phyloP scores from a whole-genome alignment of 352 stramenopile genomes.

The Pythium dissotocum region DNA sequence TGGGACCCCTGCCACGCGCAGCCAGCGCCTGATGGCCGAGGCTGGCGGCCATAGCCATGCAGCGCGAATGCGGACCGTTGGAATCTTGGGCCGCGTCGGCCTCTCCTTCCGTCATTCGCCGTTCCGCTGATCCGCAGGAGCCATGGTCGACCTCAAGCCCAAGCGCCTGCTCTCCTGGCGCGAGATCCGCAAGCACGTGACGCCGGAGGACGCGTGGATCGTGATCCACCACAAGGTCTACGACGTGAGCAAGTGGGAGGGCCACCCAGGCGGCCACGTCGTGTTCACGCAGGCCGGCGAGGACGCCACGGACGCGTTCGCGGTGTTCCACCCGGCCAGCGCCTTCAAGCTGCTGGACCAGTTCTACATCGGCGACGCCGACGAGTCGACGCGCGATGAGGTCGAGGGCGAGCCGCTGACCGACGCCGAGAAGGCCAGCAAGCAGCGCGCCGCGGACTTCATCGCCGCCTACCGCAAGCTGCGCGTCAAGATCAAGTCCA shows the following conservation, averaged over 20 bases:
- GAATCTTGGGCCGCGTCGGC: neutral
- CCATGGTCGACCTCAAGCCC: slow-evolving; percentile 72
- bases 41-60: slow-evolving; percentile 19
- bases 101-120: slow-evolving; percentile 9
- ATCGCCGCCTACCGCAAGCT: slow-evolving; percentile 96
- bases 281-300: slow-evolving; percentile 98
- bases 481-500: slow-evolving; percentile 91
- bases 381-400: slow-evolving; percentile 57
- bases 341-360: slow-evolving; percentile 95
- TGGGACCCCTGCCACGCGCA: neutral
- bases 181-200: slow-evolving; percentile 78
- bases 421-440: slow-evolving; percentile 45
- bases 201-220: slow-evolving; percentile 80
- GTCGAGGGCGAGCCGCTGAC: slow-evolving; percentile 31
- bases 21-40: slow-evolving; percentile 9
- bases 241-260: slow-evolving; percentile 86
- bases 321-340: slow-evolving; percentile 95
- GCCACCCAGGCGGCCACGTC: slow-evolving; percentile 88
- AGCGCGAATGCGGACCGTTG: slow-evolving; percentile 4
- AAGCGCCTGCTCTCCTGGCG: slow-evolving; percentile 73
- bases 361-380: slow-evolving; percentile 97
- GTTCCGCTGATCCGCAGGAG: slow-evolving; percentile 15
- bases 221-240: slow-evolving; percentile 92
- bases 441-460: slow-evolving; percentile 89
- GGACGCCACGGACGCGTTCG: slow-evolving; percentile 98